Evolutionary conservation across 2,329 filamentous ascomycete genomes (phyloP), one percentile per base, ranked within the genome.

Genomic region (Truncatella angustata): DNA sequence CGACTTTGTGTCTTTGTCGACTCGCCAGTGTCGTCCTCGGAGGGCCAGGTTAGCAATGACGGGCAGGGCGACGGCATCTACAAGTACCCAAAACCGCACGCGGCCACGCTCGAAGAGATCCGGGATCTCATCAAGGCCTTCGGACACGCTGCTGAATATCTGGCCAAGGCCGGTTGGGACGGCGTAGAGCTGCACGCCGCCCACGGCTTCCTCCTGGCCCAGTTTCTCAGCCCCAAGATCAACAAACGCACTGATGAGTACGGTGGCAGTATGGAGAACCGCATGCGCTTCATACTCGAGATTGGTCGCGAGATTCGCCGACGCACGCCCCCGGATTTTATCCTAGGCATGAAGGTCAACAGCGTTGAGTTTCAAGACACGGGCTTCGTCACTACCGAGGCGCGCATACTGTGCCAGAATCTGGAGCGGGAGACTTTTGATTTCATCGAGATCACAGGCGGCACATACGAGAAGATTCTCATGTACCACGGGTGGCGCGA

Each of bases 391-490:
- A 67, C 76, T 2, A 73, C 78, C 14, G 80, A 82, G 57, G 75
- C 78, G 2, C 70, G 68, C 32, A 61, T 72, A 36, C 67, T 82
- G 35, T 76, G 73, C 62, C 63, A 69, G 35, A 62, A 75, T 23
- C 68, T 82, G 2, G 78, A 82, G 59, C 60, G 68, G 46, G 73
- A 76, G 54, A 6, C 7, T 4, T 80, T 82, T 43, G 73, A 81
- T 62, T 79, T 81, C 58, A 78, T 84, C 9, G 81, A 85, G 65
- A 69, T 84, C 1, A 76, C 70, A 0, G 81, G 81, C n/a, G 81
- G 81, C 2, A 84, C 79, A 0, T 84, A 82, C 59, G 76, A 84
- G 66, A 64, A 71, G 26, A 59, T 77, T 2, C 76, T 71, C 0
- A 79, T 81, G 56, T 57, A 54, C 1, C 77, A 82, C 64, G n/a